Evolutionary conservation across 495 filamentous ascomycete species (phyloP), one percentile per base, ranked within the genome.

Genomic region (Cercophora scortea): DNA sequence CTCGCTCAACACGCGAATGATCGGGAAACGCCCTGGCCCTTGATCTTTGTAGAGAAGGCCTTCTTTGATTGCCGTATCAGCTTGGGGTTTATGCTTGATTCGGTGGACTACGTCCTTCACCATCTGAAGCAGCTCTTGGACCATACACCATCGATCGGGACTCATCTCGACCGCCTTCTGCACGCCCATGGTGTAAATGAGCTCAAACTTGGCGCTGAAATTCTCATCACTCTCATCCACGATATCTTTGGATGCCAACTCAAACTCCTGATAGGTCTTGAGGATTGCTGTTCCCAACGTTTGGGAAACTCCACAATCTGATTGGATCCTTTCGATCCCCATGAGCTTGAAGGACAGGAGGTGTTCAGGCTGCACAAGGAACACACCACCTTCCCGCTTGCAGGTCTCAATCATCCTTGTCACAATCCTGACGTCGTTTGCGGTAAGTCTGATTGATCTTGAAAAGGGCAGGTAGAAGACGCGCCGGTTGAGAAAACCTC

Each of bases 221-320:
- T 78, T 82, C 52, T 87, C 81, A 53, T 88, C 83, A 49, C 80
- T 84, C 63, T 87, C 82, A 47, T 88, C 83, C 0, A 88, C 62
- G 11, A 88, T 72, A 51, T 85, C 76, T 2, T 81, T 63, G 0
- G 71, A 74, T 7, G 60, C 51, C 0, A 12, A 32, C 12, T 73
- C 55, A 9, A 85, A 64, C 49, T 73, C 72, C 5, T 62, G 38
- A 38, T 83, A 69, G 0, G 64, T 65, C 2, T 55, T 41, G 9
- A 81, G 52, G 15, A 85, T 56, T 6, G 32, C n/a, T 2, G 25
- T 5, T 25, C 25, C 25, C 25, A 25, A 25, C 2, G 25, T 5
- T 1, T 36, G 35, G 0, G 69, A 74, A 35, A 10, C 0, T 6
- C 4, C 25, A 3, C 2, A 16, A n/a, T 42, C 49, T 18, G 45